Conservation (phyloP, 2,329 filamentous ascomycete genomes). For the Apiospora sp. region DNA sequence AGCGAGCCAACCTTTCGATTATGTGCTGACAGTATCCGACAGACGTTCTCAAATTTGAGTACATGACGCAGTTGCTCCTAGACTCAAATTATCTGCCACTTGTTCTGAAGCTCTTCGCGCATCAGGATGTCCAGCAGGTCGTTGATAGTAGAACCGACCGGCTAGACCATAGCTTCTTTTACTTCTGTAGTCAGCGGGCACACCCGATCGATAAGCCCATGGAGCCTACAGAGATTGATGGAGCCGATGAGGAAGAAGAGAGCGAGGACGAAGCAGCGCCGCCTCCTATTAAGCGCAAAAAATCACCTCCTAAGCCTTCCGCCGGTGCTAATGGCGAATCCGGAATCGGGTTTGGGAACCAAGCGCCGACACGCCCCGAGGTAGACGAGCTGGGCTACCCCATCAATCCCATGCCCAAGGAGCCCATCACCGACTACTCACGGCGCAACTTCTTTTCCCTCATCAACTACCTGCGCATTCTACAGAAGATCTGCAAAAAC, state of each 20-base stretch:
- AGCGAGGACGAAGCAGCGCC: conserved; percentile 83
- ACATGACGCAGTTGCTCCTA: conserved; percentile 88
- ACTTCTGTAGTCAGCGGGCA: conserved; percentile 74
- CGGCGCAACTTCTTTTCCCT: conserved; percentile 94
- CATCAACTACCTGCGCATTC: conserved; percentile 93
- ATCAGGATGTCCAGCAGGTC: conserved; percentile 91
- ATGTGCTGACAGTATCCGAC: neutral
- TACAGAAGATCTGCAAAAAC: conserved; percentile 96
- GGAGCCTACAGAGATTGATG: conserved; percentile 44
- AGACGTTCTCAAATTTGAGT: conserved; percentile 97
- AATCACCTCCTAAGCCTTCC: conserved; percentile 52
- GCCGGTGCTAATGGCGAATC: conserved; percentile 37
- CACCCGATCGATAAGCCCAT: conserved; percentile 40
- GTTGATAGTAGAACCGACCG: conserved; percentile 87
- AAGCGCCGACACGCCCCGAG: conserved; percentile 56
- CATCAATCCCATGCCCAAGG: conserved; percentile 70
- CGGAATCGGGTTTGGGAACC: conserved; percentile 44
- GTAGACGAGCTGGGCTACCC: conserved; percentile 92
- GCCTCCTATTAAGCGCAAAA: conserved; percentile 76
- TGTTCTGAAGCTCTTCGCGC: conserved; percentile 90
- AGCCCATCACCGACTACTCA: conserved; percentile 88
- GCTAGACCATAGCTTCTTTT: conserved; percentile 87
- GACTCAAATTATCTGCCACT: conserved; percentile 96
- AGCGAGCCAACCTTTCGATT: neutral
- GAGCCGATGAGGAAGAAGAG: conserved; percentile 55